Percentiles rank a stretch among this genome's conserved stretches.
These are phyloP conservation scores for Citrus trifoliata DNA, from an alignment of 345 rosid genomes.

Conservation along the genomic window DNA sequence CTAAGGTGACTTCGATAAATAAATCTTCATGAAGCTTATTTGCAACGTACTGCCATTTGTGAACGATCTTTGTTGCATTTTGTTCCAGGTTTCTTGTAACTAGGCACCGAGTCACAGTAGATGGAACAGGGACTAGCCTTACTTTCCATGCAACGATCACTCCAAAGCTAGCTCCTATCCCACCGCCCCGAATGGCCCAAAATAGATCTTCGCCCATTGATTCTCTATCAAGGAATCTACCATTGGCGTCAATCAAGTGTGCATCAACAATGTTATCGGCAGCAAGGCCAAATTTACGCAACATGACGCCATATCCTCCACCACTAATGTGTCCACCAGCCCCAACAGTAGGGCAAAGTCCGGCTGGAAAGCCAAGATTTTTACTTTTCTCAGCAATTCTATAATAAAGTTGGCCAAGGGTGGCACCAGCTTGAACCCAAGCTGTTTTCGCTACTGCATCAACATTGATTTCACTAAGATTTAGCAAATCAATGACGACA, in stretches of 20 bases:
- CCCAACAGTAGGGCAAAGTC: constrained; percentile 63
- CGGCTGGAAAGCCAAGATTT: constrained; percentile 65
- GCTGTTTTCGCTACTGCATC: constrained; percentile 40
- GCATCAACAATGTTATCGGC: constrained; percentile 9
- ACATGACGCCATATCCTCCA: constrained; percentile 77
- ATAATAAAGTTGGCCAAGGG: constrained; percentile 60
- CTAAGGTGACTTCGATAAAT: constrained; percentile 40
- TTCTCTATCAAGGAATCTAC: constrained; percentile 44
- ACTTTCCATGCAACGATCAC: constrained; percentile 49
- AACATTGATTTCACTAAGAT: constrained; percentile 43
- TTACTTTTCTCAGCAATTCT: constrained; percentile 60
- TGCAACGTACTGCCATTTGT: background rate
- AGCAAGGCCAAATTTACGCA: constrained; percentile 79
- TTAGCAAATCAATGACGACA: constrained; percentile 45
- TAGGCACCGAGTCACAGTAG: constrained; percentile 33
- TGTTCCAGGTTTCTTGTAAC: constrained; percentile 2
- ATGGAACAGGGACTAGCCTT: constrained; percentile 37
- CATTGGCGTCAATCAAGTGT: background rate
- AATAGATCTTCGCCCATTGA: constrained; percentile 70
- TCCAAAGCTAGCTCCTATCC: constrained; percentile 45
- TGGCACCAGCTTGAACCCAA: constrained; percentile 79
- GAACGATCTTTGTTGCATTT: background rate
- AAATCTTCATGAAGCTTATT: background rate
- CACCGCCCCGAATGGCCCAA: constrained; percentile 67
- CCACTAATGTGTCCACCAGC: constrained; percentile 68